Base-by-base conservation (phyloP, 2,329 filamentous ascomycete genomes). In the Ilyonectria sp. region DNA sequence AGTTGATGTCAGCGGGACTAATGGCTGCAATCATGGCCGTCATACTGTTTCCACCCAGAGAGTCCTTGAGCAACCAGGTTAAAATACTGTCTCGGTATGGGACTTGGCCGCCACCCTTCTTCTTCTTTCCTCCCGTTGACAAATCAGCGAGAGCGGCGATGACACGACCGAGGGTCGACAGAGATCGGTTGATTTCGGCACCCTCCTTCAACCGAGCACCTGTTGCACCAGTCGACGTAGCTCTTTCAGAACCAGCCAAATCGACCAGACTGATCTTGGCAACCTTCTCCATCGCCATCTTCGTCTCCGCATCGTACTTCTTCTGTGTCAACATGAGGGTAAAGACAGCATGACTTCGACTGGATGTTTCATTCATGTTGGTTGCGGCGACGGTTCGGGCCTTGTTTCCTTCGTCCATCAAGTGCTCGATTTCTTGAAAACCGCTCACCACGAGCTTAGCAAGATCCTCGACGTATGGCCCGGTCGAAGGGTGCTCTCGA, bases 351-450 rank as follows among this genome's bases (percentile, higher is more conserved):
- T 99, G 96, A 79, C 95, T 98, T 86, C 96, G 92, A 88, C 94
- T 97, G 67, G 94, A 98, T 0, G 97, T 99, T 82, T 98, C 96
- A 86, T 99, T 99, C 96, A 99, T 99, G 87, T 98, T 99, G 44
- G 96, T 99, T 8, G 96, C 96, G 3, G 96, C 96, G 44, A 99
- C 96, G 0, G 96, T 99, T 86, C 96, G 89, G 37, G 96, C 96
- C 83, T 99, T 99, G 86, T 99, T 99, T 77, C 96, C 96, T 82
- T 98, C 95, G 79, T 99, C 96, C 96, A 99, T 99, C 76, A 99
- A 84, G 78, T 98, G 92, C 78, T 99, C 96, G 73, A 99, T 98
- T 79, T 99, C 97, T 61, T 92, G 87, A 79, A 99, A 98, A 67
- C 94, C 95, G 74, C 94, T 90, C 46, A 99, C 96, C 1, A 96